Evolutionary conservation across 805 yeast genomes (phyloP).

Genomic region (Lipomyces spencermartinsiae): DNA sequence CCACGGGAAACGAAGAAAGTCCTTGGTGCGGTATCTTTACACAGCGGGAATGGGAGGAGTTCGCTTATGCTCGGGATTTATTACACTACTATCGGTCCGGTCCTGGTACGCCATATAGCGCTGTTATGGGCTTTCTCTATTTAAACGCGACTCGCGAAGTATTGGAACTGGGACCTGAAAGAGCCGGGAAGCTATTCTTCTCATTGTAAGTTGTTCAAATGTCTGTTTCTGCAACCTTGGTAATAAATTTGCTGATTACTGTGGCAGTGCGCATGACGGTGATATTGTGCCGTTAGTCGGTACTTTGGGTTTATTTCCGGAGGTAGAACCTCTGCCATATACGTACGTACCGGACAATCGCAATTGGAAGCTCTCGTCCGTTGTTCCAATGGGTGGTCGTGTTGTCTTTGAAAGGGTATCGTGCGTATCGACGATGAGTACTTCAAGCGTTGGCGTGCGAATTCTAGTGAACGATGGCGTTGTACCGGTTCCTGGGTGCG

Average conservation of each 20-base stretch:
- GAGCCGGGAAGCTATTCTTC: conserved; percentile 24
- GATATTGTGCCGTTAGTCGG: conserved; percentile 58
- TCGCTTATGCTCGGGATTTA: conserved; percentile 37
- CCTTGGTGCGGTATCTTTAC: conserved; percentile 35
- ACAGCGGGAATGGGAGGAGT: conserved; percentile 32
- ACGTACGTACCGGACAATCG: conserved; percentile 24
- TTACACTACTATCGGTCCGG: conserved; percentile 40
- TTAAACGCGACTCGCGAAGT: conserved; percentile 57
- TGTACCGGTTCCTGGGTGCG: conserved; percentile 56
- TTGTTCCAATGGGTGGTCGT: conserved; percentile 42
- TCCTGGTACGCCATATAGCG: conserved; percentile 41
- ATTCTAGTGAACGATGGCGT: conserved; percentile 61
- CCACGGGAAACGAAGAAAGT: conserved; percentile 19
- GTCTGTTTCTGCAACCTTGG: not conserved
- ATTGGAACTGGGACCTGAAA: conserved; percentile 51
- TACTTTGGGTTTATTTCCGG: conserved; percentile 52
- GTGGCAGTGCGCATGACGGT: conserved; percentile 62
- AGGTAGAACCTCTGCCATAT: conserved; percentile 22
- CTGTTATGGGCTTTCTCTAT: conserved; percentile 53
- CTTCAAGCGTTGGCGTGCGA: conserved; percentile 52
- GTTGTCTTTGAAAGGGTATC: conserved; percentile 45
- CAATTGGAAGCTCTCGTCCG: conserved; percentile 27
- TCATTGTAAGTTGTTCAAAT: conserved; percentile 36
- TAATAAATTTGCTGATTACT: conserved; percentile 1
- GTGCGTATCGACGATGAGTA: conserved; percentile 26